phyloP scores from a whole-genome alignment of 2,329 filamentous ascomycete species.

The Exophiala bonariae region DNA sequence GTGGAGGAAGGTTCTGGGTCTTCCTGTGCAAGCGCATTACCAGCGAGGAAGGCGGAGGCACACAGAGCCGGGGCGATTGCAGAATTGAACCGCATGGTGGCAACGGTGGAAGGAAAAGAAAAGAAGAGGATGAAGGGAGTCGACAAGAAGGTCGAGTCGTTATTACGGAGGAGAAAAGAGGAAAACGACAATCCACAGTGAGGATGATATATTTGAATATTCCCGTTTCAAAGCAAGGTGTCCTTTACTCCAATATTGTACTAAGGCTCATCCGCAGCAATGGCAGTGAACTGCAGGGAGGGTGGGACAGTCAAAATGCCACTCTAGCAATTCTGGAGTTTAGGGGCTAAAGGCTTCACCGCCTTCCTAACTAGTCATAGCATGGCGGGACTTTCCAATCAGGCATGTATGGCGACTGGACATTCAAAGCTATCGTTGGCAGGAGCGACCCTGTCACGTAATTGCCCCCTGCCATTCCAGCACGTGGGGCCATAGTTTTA shows the following conservation, averaged over 20 bases:
- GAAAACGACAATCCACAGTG: slow-evolving; percentile 10
- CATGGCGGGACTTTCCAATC: no score
- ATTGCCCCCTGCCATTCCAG: no score
- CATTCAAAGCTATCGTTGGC: no score
- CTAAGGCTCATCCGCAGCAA: no score
- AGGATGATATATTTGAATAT: slow-evolving; percentile 14
- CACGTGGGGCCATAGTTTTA: no score
- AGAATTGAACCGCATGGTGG: slow-evolving; percentile 80
- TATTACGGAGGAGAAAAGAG: slow-evolving; percentile 22
- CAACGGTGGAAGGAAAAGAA: slow-evolving; percentile 18
- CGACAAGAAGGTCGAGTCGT: slow-evolving; percentile 21
- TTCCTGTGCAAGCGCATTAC: slow-evolving; percentile 68
- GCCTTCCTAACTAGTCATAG: no score
- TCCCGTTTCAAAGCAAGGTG: slow-evolving; percentile 21
- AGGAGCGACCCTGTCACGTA: no score
- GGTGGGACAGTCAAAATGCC: no score
- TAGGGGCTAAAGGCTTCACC: no score
- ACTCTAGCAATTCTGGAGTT: no score
- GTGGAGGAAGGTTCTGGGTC: slow-evolving; percentile 52
- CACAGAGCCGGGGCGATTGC: slow-evolving; percentile 70
- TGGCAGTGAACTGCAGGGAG: no score
- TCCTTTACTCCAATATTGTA: slow-evolving; percentile 18
- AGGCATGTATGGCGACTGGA: no score
- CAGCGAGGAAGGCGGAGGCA: slow-evolving; percentile 68
- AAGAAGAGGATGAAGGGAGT: slow-evolving; percentile 13